Conservation (phyloP, 805 yeast species). For the Saccharomycopsis vini region DNA sequence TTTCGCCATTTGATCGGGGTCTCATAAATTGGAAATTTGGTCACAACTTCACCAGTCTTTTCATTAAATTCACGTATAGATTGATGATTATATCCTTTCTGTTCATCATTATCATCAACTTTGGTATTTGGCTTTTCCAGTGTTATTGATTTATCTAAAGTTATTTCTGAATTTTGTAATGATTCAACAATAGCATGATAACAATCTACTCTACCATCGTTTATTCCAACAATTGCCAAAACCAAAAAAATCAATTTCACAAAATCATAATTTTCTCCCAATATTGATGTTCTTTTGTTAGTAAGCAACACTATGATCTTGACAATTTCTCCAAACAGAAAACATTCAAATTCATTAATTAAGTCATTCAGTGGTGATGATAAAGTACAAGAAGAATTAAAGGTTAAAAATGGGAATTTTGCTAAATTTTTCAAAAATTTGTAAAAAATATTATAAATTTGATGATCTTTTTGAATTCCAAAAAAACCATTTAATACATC, state of each 20-base stretch:
- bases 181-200: neutral
- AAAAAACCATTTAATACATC: constrained; percentile 6
- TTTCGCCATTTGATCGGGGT: constrained; percentile 1
- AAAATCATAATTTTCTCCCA: constrained; percentile 11
- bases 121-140: neutral
- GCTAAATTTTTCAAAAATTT: constrained; percentile 11
- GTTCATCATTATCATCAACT: neutral
- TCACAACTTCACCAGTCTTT: constrained; percentile 12
- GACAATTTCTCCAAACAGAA: constrained; percentile 11
- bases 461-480: constrained; percentile 1
- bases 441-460: constrained; percentile 9
- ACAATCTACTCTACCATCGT: constrained; percentile 4
- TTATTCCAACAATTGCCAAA: constrained; percentile 4
- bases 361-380: neutral
- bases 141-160: neutral
- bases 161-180: neutral
- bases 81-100: neutral
- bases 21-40: constrained; percentile 4
- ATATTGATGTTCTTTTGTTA: constrained; percentile 5
- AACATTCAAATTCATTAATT: neutral
- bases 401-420: constrained; percentile 8
- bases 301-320: constrained; percentile 9
- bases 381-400: neutral
- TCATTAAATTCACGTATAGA: constrained; percentile 9
- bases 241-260: constrained; percentile 6